Evolutionary conservation across 129 eudicot genomes (phyloP).

Genomic region (Arctium minus): DNA sequence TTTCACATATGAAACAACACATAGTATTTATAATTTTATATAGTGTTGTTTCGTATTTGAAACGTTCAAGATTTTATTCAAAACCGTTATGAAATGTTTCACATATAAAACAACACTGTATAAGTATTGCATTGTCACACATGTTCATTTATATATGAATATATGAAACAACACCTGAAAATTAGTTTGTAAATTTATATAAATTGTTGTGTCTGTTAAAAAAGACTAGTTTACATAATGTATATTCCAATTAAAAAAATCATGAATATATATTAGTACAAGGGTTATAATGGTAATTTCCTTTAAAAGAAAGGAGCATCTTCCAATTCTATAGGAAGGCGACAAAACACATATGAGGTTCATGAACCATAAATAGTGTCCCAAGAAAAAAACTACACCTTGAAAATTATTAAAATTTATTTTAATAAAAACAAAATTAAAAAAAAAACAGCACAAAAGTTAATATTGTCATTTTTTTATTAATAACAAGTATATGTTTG

Average conservation of each 20-base stretch:
- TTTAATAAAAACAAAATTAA: too few species aligned
- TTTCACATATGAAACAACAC: not conserved
- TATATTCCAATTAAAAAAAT: too few species aligned
- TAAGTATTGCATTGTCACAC: not conserved
- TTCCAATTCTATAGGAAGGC: not conserved
- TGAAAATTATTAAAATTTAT: not conserved
- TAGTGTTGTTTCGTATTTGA: too few species aligned
- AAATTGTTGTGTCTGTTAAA: not conserved
- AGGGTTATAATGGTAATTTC: not conserved
- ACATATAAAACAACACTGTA: not conserved
- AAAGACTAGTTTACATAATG: not conserved
- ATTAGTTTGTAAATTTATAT: not conserved
- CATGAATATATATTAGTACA: not conserved
- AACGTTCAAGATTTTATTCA: not conserved
- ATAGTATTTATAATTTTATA: too few species aligned
- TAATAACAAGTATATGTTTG: too few species aligned
- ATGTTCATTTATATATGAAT: not conserved
- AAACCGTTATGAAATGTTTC: not conserved
- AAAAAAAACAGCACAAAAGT: too few species aligned
- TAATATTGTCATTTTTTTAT: too few species aligned
- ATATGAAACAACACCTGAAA: too few species aligned
- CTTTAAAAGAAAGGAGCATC: not conserved
- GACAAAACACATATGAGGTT: not conserved
- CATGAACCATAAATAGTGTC: not conserved
- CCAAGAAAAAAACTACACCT: not conserved